phyloP scores from a whole-genome alignment of 1,139 yeast species.

The Diutina siamensis region DNA sequence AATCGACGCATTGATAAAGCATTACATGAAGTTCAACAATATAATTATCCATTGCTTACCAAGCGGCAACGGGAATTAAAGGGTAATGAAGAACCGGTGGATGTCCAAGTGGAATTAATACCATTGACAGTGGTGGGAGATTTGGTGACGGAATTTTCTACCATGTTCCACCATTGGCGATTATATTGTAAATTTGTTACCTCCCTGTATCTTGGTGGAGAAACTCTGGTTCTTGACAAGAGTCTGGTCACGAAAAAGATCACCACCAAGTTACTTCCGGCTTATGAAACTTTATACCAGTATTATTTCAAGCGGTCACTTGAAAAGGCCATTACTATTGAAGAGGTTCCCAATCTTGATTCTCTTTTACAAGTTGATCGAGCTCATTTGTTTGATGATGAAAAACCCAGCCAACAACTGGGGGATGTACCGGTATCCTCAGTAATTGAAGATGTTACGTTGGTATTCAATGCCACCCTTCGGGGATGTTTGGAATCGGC shows the following conservation, averaged over 20 bases:
- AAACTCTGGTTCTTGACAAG: constrained; percentile 12
- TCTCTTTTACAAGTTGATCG: constrained; percentile 14
- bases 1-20: constrained; percentile 47
- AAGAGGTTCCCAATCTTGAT: constrained; percentile 51
- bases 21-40: constrained; percentile 44
- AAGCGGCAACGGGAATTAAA: constrained; percentile 11
- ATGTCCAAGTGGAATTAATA: constrained; percentile 14
- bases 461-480: constrained; percentile 58
- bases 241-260: constrained; percentile 57
- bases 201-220: constrained; percentile 29
- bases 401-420: background rate
- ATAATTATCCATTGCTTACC: constrained; percentile 40
- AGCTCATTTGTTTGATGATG: constrained; percentile 7
- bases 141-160: constrained; percentile 55
- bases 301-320: constrained; percentile 70
- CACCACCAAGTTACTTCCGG: constrained; percentile 39
- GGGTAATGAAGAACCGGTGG: background rate
- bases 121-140: constrained; percentile 45
- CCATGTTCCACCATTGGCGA: constrained; percentile 79
- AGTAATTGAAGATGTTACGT: constrained; percentile 73
- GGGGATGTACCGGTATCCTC: constrained; percentile 52
- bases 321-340: constrained; percentile 71
- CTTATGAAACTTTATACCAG: constrained; percentile 50
- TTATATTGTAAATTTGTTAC: constrained; percentile 70
- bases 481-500: constrained; percentile 53